Evolutionary conservation across 108 stramenopile species (phyloP).

Genomic region (Skeletonema grethae): DNA sequence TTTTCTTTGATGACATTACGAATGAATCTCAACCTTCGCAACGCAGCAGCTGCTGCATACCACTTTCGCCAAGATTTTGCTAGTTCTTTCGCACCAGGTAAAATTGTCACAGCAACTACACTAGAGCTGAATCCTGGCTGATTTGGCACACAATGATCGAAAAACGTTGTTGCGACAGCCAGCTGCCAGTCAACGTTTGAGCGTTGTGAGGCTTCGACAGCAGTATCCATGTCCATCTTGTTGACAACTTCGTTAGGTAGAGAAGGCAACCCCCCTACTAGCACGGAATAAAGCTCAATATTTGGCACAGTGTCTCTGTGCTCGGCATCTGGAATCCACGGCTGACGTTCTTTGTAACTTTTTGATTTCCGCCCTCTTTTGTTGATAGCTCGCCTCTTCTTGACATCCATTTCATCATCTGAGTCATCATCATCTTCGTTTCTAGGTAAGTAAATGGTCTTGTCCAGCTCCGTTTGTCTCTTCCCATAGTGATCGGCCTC

Average conservation of each 20-base stretch:
- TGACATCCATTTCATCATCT: slow-evolving; percentile 15
- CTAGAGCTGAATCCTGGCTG: slow-evolving; percentile 82
- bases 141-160: slow-evolving; percentile 88
- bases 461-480: slow-evolving; percentile 62
- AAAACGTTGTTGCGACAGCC: slow-evolving; percentile 76
- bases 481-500: slow-evolving; percentile 79
- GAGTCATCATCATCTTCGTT: slow-evolving; percentile 31
- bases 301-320: slow-evolving; percentile 81
- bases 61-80: slow-evolving; percentile 85
- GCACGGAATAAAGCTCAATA: slow-evolving; percentile 78
- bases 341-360: slow-evolving; percentile 50
- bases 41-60: slow-evolving; percentile 77
- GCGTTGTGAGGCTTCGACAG: slow-evolving; percentile 36
- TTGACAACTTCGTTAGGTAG: slow-evolving; percentile 60
- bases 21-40: slow-evolving; percentile 75
- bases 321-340: slow-evolving; percentile 88
- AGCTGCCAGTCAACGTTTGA: slow-evolving; percentile 83
- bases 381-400: slow-evolving; percentile 40
- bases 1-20: slow-evolving; percentile 51
- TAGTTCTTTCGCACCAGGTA: slow-evolving; percentile 71
- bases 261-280: slow-evolving; percentile 83
- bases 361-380: slow-evolving; percentile 8
- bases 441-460: slow-evolving; percentile 42
- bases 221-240: slow-evolving; percentile 48
- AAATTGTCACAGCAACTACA: slow-evolving; percentile 86